These are phyloP conservation scores for Funneliformis geosporum DNA, from an alignment of 192 early-diverging fungal species.

Conservation along the genomic window DNA sequence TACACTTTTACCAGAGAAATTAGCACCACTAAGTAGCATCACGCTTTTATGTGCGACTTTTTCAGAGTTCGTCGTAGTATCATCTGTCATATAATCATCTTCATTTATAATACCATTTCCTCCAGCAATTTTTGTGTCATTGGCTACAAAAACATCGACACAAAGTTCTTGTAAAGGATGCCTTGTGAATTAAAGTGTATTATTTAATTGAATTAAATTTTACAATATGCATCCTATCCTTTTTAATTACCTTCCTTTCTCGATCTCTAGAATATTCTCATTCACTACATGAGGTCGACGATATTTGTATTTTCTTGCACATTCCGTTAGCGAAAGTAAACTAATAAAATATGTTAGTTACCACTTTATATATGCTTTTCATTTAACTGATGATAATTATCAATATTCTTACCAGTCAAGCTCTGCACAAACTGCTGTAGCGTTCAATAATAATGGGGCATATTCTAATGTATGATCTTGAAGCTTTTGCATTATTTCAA, in stretches of 20 bases:
- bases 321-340: slow-evolving; percentile 62
- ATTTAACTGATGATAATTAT: not conserved
- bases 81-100: not conserved
- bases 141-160: slow-evolving; percentile 68
- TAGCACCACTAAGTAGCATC: slow-evolving; percentile 79
- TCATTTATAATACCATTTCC: slow-evolving; percentile 26
- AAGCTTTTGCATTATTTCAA: slow-evolving; percentile 76
- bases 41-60: slow-evolving; percentile 37
- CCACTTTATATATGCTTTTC: too few species aligned
- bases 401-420: slow-evolving; percentile 66
- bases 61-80: not conserved
- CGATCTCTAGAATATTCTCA: slow-evolving; percentile 58
- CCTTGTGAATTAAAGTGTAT: slow-evolving; percentile 39
- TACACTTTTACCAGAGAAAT: slow-evolving; percentile 81
- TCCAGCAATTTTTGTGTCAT: slow-evolving; percentile 61
- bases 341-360: slow-evolving; percentile 35
- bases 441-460: slow-evolving; percentile 38
- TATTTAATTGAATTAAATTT: slow-evolving; percentile 42
- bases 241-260: slow-evolving; percentile 61
- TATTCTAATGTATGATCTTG: slow-evolving; percentile 58
- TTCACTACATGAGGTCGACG: slow-evolving; percentile 55
- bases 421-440: slow-evolving; percentile 55
- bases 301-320: slow-evolving; percentile 59
- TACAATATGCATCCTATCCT: slow-evolving; percentile 28
- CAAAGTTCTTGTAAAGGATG: slow-evolving; percentile 67